phyloP scores from a whole-genome alignment of 441 rosid species.

The Corymbia calophylla region DNA sequence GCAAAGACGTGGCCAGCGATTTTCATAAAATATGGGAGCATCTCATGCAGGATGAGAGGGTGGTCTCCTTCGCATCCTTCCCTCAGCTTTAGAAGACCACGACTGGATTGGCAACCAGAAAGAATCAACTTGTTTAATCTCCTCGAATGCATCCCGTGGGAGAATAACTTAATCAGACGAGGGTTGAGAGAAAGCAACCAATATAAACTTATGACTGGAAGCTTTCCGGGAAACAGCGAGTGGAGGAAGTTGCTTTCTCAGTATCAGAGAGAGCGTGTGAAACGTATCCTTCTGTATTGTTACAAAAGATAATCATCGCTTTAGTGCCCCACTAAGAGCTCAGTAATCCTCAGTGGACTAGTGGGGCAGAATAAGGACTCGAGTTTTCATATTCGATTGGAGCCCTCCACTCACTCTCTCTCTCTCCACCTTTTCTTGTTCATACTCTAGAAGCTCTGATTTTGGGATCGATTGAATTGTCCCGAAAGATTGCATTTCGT shows the following conservation, averaged over 20 bases:
- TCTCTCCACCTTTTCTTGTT: background rate
- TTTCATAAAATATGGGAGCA: background rate
- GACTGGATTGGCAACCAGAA: background rate
- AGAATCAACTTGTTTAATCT: background rate
- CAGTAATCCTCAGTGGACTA: background rate
- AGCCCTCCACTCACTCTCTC: background rate
- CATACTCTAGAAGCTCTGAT: background rate
- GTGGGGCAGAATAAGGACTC: background rate
- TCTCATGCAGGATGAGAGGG: background rate
- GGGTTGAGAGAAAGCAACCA: background rate
- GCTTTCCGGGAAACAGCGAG: background rate
- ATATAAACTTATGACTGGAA: background rate
- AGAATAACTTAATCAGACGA: background rate
- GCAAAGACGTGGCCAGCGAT: background rate
- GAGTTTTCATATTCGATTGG: background rate
- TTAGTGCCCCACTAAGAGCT: background rate
- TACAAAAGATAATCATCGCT: background rate
- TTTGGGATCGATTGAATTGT: background rate
- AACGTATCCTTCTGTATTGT: background rate
- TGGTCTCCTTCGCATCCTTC: background rate
- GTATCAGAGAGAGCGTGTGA: background rate
- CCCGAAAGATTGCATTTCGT: background rate
- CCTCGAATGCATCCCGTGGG: background rate
- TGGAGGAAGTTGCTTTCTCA: background rate
- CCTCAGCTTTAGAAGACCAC: background rate